Evolutionary conservation across 1,284 basidiomycete genomes (phyloP), one percentile per base, ranked within the genome.

Genomic region (Puccinia hordei): DNA sequence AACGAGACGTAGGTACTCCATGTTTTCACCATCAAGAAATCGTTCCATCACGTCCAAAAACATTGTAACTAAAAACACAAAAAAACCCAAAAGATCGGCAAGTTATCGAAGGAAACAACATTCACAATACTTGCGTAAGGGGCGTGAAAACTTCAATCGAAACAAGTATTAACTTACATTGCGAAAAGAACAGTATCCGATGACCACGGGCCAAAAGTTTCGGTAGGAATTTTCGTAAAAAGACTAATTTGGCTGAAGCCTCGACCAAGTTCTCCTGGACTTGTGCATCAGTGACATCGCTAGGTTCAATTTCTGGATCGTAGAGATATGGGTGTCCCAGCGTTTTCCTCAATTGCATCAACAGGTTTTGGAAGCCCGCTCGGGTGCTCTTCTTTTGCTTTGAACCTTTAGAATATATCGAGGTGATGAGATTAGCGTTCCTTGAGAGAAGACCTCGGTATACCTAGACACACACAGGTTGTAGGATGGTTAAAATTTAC

Each of bases 301-400:
- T 53, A 33, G 78, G 79, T 51, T 81, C 79, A 33, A 81, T 81
- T 59, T 81, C 59, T 15, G 49, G 33, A 59, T 81, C 79, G 53
- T 73, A 73, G 9, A 79, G 61, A 46, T 81, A 81, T 5, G 84
- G 84, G 77, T 85, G 84, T 73, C 83, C 84, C 44, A 83, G 81
- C 46, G 82, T 83, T 80, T 85, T 85, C 57, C 84, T 83, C 68
- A 85, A 78, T 81, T 85, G 83, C 84, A 84, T 84, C 57, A 85
- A 81, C 22, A 84, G 81, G 76, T 84, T 84, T 72, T 65, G 57
- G 44, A 72, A 81, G 17, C 71, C 61, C n/a, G 82, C 83, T 83
- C 79, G 83, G 81, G 79, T 83, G 83, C 30, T 82, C 68, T 61
- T 83, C 75, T 61, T 81, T 80, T 72, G 81, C 74, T 78, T 83